Evolutionary conservation across 2,329 filamentous ascomycete species (phyloP).

Genomic region (Aspergillus sp.): DNA sequence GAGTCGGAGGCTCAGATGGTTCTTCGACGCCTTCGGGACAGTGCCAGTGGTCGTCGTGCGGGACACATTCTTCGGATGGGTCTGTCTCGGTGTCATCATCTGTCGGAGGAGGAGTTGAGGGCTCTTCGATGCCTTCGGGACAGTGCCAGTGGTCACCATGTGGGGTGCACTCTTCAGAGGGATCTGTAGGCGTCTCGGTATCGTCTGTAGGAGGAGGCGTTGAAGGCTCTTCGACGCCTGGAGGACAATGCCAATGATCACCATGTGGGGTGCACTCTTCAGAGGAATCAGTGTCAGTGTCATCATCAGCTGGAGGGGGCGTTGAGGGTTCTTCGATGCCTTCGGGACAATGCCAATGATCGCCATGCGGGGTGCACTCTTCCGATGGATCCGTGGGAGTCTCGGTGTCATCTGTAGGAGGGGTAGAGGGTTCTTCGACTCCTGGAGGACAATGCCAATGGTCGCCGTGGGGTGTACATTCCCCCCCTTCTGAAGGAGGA

Average conservation of each 20-base stretch:
- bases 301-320: no score
- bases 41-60: background rate
- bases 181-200: background rate
- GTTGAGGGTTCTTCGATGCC: no score
- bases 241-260: background rate
- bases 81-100: background rate
- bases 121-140: background rate
- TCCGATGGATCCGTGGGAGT: background rate
- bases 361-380: background rate
- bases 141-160: conserved; percentile 1
- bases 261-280: background rate
- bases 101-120: background rate
- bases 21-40: background rate
- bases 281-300: no score
- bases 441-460: background rate
- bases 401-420: background rate
- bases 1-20: background rate
- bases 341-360: background rate
- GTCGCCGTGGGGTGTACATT: background rate
- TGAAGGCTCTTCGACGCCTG: background rate
- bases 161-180: background rate
- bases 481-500: background rate
- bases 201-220: no score
- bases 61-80: background rate
- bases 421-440: background rate